Base-by-base conservation (phyloP, 805 yeast species). In the Lipomyces anomalus region DNA sequence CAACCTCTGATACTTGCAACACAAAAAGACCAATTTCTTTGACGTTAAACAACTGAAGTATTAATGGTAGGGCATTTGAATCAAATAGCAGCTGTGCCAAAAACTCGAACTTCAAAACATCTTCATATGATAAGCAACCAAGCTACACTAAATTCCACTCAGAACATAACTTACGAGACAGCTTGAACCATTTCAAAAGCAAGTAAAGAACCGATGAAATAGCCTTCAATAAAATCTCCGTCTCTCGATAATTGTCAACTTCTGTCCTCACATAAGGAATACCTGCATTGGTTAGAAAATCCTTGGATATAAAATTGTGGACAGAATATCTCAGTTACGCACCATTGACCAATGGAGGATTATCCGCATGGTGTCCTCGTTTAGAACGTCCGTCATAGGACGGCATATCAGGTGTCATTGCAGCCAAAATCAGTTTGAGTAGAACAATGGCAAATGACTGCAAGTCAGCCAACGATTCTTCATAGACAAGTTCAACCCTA, bases 51-150 rank as follows among this genome's bases (percentile, higher is more conserved):
- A 52, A 23, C 26, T 52, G 54, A 7, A 53, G 29, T 9, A 52
- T 21, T 13, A 48, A 36, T 11, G 52, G 48, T 22, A 54, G 40
- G 22, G 42, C 22, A 30, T 52, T 52, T 23, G 82, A 75, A 61
- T 92, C 97, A 62, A 82, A 84, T 22, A 92, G 62, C 35, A 89
- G 61, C 0, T 84, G 74, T 4, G 82, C 63, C 11, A 90, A 66
- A 56, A 81, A 84, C 61, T 87, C 94, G 61, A 74, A 80, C 61
- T 90, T 89, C 52, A 89, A 62, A 1, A 87, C 67, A 61, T 92
- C 52, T 48, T 34, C 4, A 17, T 16, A 9, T 23, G 20, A 13
- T 13, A 21, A 13, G 21, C 7, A 16, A 35, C 24, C n/a, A n/a
- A 39, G 41, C n/a, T 4, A 35, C 16, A n/a, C 18, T 20, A 20